Base-by-base conservation (phyloP, 805 yeast species). In the Candida nanaspora region DNA sequence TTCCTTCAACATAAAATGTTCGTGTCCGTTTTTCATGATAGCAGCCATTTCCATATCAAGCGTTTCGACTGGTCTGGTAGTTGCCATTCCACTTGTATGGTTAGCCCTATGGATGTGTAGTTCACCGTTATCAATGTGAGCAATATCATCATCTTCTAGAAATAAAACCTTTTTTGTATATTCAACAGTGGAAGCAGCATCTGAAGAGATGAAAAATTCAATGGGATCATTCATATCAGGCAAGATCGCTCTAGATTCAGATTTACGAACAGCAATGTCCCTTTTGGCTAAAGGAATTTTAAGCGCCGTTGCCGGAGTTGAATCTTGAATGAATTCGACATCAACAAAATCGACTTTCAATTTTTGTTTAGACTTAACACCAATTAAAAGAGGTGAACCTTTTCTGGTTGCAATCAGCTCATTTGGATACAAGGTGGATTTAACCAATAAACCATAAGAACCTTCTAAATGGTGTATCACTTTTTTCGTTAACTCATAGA, bases 1-100 rank as follows among this genome's bases (percentile, higher is more conserved):
- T 70, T 93, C 99, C 74, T 93, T 93, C 69, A 88, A 94, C 99
- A 93, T 93, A 66, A 91, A 93, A 68, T 93, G 98, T 53, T 78
- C 80, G 70, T 84, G 91, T 47, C 86, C 84, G 56, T 98, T 98
- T 71, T 88, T 91, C 98, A 93, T 93, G 61, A 93, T 91, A 69
- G 93, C 94, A 46, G 94, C 93, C 61, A 93, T 78, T 70, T 93
- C 96, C 83, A 93, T 76, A 69, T 93, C 98, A 56, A 93, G 74
- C 37, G 97, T 93, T 68, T 93, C 96, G 56, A 93, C 94, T 40
- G 91, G 84, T 73, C 99, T 84, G 41, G 88, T 86, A 45, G 96
- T 81, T n/a, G 96, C 81, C 57, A 84, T 89, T 52, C 86, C 88
- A 18, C 81, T 87, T 49, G 80, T 85, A 59, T 82, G 84, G 59